Evolutionary conservation across 768 basidiomycete genomes (phyloP).

Genomic region (Auricularia sp.): DNA sequence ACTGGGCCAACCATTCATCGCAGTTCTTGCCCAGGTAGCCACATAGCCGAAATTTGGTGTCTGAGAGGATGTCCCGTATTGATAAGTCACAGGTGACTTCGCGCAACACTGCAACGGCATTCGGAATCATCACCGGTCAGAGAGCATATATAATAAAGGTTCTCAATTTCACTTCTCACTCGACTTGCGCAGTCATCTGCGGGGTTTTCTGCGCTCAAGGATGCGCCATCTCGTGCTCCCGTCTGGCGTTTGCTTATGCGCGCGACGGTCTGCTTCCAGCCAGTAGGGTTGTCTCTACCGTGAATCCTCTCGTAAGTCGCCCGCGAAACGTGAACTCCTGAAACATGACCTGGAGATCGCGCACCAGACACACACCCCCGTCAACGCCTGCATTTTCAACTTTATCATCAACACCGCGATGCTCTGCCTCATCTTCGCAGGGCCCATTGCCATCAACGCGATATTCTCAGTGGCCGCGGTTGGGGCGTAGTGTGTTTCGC

Average conservation of each 20-base stretch:
- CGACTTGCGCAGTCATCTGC: neutral
- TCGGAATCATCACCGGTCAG: neutral
- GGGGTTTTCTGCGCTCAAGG: slow-evolving; percentile 6
- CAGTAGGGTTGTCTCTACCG: neutral
- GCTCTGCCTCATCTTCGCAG: slow-evolving; percentile 7
- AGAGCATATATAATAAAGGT: too few relatives aligned
- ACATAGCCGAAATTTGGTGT: too few relatives aligned
- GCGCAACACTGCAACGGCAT: neutral
- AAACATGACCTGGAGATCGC: neutral
- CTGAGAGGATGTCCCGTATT: neutral
- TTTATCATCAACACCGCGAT: slow-evolving; percentile 3
- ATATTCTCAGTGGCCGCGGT: slow-evolving; percentile 6
- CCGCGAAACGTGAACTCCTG: neutral
- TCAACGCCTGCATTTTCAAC: slow-evolving; percentile 9
- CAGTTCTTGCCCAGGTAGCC: slow-evolving; percentile 3
- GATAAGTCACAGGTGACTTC: neutral
- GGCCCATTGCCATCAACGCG: slow-evolving; percentile 5
- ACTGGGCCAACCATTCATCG: slow-evolving; percentile 7
- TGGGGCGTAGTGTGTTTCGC: neutral
- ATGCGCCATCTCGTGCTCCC: slow-evolving; percentile 4
- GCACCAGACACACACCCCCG: neutral
- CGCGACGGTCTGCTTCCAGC: slow-evolving; percentile 8
- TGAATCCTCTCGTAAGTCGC: neutral
- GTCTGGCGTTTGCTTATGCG: slow-evolving; percentile 8
- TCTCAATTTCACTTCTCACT: neutral